Percentiles rank a stretch among this genome's conserved stretches.
Evolutionary conservation across 768 basidiomycete genomes (phyloP).

Genomic region (Cystoderma amianthinum): DNA sequence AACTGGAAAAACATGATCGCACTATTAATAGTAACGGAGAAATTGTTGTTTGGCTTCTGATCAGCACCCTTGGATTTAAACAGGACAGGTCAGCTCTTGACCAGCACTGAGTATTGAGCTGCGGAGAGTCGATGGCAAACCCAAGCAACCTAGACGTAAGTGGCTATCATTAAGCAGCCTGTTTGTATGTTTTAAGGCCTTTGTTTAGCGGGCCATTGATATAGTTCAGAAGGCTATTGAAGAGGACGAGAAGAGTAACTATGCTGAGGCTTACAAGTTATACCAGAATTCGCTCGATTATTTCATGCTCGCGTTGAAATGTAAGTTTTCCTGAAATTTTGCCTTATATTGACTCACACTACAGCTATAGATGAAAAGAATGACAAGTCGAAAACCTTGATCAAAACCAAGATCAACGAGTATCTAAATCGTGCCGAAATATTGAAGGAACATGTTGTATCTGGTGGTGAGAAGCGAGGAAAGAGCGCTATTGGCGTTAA

Average conservation of each 20-base stretch:
- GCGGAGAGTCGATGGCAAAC: conserved; percentile 10
- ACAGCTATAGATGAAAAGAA: conserved; percentile 77
- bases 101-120: background rate
- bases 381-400: conserved; percentile 82
- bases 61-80: background rate
- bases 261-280: conserved; percentile 88
- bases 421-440: conserved; percentile 90
- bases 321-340: conserved; percentile 30
- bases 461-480: conserved; percentile 56
- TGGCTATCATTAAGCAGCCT: conserved; percentile 1
- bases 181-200: background rate
- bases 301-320: conserved; percentile 96
- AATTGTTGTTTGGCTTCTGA: no score
- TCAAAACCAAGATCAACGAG: conserved; percentile 83
- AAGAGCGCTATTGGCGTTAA: conserved; percentile 44
- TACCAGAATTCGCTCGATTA: conserved; percentile 96
- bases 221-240: conserved; percentile 92
- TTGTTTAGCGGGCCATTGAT: conserved; percentile 60
- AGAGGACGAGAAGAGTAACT: conserved; percentile 89
- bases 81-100: background rate
- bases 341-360: background rate
- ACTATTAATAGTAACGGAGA: no score
- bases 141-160: conserved; percentile 45
- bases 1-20: no score
- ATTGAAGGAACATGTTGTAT: conserved; percentile 74